phyloP scores from a whole-genome alignment of 139 green algal species.

The Micractinium sp. region DNA sequence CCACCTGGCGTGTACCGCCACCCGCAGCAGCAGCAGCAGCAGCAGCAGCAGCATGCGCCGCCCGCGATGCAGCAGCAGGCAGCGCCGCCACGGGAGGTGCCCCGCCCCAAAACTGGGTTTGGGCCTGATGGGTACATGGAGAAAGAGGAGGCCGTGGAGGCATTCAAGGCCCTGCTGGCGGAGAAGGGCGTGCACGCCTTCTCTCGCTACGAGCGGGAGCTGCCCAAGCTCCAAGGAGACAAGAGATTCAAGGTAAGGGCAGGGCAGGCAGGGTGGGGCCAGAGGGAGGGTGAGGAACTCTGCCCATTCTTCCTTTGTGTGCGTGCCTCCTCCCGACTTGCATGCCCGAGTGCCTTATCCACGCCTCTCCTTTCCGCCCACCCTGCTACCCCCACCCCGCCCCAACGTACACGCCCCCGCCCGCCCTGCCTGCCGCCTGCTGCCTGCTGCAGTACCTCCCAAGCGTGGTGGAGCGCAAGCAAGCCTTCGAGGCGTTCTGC shows the following conservation, averaged over 20 bases:
- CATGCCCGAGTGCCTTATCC: too few species aligned
- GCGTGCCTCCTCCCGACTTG: background rate
- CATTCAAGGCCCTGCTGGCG: slow-evolving; percentile 73
- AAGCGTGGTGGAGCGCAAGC: slow-evolving; percentile 58
- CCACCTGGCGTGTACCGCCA: background rate
- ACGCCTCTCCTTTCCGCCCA: too few species aligned
- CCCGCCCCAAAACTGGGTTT: background rate
- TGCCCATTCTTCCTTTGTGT: background rate
- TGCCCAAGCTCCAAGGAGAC: slow-evolving; percentile 75
- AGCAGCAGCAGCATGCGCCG: background rate
- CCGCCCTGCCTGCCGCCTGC: too few species aligned
- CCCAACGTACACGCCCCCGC: too few species aligned
- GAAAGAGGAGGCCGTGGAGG: slow-evolving; percentile 12
- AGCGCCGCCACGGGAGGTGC: background rate
- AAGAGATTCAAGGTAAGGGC: slow-evolving; percentile 54
- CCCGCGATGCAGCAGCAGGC: background rate
- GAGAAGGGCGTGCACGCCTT: slow-evolving; percentile 71
- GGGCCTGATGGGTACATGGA: slow-evolving; percentile 13
- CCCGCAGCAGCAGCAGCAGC: background rate
- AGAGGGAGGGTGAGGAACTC: background rate
- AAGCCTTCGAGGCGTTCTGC: slow-evolving; percentile 86
- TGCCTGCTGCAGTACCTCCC: slow-evolving; percentile 30
- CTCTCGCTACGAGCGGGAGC: slow-evolving; percentile 73
- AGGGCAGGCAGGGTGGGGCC: background rate
- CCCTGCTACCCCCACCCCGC: slow-evolving; percentile 10